Evolutionary conservation across 495 filamentous ascomycete genomes (phyloP).

Genomic region (Penicillium atrosanguineum): DNA sequence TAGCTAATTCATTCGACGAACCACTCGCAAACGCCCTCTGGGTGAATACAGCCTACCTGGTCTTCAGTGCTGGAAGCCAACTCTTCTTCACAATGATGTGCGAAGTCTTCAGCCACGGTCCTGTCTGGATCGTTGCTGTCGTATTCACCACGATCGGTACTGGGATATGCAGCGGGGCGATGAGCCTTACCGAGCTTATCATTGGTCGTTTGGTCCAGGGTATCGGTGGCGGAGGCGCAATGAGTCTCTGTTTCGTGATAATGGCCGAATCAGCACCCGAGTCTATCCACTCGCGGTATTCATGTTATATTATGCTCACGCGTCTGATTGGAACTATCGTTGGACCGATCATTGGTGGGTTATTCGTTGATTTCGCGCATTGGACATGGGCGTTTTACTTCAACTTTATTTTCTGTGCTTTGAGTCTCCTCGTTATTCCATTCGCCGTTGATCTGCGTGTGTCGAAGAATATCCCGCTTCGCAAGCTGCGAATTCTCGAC

Average conservation of each 20-base stretch:
- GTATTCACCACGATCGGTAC: conserved; percentile 58
- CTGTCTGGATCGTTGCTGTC: conserved; percentile 48
- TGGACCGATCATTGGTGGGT: conserved; percentile 38
- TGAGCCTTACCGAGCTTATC: conserved; percentile 59
- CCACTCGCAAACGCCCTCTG: conserved; percentile 38
- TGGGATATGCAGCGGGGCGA: conserved; percentile 56
- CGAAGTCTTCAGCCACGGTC: conserved; percentile 39
- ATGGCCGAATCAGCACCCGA: conserved; percentile 60
- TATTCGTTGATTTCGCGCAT: conserved; percentile 33
- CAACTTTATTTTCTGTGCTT: conserved; percentile 39
- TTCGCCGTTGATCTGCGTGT: conserved; percentile 34
- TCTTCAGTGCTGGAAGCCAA: conserved; percentile 37
- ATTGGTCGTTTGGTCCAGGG: conserved; percentile 67
- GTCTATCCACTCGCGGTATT: conserved; percentile 39
- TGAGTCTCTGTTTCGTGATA: conserved; percentile 61
- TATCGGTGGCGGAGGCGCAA: conserved; percentile 68
- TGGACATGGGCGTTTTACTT: conserved; percentile 46
- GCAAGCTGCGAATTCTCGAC: conserved; percentile 32
- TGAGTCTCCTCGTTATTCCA: conserved; percentile 34
- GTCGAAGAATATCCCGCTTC: conserved; percentile 23
- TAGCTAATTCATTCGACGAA: conserved; percentile 27
- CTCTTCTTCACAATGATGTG: conserved; percentile 40
- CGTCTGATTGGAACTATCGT: conserved; percentile 35
- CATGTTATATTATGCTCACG: conserved; percentile 34
- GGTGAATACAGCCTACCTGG: conserved; percentile 39